phyloP scores from a whole-genome alignment of 2,329 filamentous ascomycete species.

The Hansfordia pulvinata region DNA sequence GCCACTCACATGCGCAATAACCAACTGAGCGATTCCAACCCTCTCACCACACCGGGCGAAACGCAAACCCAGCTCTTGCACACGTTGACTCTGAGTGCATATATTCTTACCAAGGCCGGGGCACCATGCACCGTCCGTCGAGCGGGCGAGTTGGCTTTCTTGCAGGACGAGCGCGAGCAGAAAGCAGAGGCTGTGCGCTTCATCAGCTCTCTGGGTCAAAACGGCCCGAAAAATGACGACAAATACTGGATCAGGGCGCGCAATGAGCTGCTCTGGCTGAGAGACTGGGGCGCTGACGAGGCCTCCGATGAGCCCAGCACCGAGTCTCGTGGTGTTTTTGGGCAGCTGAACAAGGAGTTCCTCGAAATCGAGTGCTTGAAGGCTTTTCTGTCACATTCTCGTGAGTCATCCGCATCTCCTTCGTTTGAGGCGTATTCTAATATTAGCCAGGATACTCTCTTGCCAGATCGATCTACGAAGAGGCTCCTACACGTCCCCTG shows the following conservation, averaged over 20 bases:
- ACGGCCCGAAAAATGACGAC: slow-evolving; percentile 44
- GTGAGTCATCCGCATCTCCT: slow-evolving; percentile 30
- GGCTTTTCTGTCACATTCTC: slow-evolving; percentile 44
- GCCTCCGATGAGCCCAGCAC: slow-evolving; percentile 12
- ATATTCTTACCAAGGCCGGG: slow-evolving; percentile 37
- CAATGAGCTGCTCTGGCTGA: slow-evolving; percentile 58
- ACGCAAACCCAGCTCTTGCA: slow-evolving; percentile 45
- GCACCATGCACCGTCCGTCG: slow-evolving; percentile 34
- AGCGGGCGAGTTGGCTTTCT: slow-evolving; percentile 49
- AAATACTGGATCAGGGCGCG: slow-evolving; percentile 48
- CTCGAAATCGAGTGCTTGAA: slow-evolving; percentile 63
- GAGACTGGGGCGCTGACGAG: slow-evolving; percentile 51
- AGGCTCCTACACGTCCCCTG: slow-evolving; percentile 33
- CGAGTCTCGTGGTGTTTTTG: slow-evolving; percentile 36
- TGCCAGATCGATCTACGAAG: slow-evolving; percentile 48
- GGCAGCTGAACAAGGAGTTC: slow-evolving; percentile 42
- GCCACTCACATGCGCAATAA: slow-evolving; percentile 31
- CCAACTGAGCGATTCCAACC: slow-evolving; percentile 45
- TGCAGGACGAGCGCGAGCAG: slow-evolving; percentile 52
- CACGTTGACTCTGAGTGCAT: slow-evolving; percentile 48
- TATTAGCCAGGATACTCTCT: slow-evolving; percentile 40
- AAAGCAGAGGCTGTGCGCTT: slow-evolving; percentile 42
- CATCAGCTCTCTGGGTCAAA: slow-evolving; percentile 36
- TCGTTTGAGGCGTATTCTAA: slow-evolving; percentile 7
- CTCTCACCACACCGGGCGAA: slow-evolving; percentile 46